Evolutionary conservation across 345 rosid species (phyloP), one percentile per base, ranked within the genome.

Genomic region (Litchi chinensis): DNA sequence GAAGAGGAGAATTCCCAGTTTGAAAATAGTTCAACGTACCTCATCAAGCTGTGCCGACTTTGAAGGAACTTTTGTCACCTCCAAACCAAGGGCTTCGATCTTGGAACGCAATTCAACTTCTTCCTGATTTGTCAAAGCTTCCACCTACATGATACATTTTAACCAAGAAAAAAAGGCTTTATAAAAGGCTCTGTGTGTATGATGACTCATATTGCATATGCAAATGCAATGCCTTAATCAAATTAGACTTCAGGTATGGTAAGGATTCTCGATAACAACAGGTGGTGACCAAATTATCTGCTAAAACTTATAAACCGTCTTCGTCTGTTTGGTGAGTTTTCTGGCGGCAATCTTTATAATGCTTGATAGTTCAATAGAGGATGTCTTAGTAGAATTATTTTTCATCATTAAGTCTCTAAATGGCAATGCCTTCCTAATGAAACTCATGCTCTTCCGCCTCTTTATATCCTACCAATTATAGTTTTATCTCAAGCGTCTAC

Each of bases 21-120:
- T 50, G 46, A 48, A 62, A 52, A 69, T 60, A 68, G 5, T 19
- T 48, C 72, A 5, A 19, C 32, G 12, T 44, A 90, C 98, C 88
- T 94, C 93, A 74, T 89, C 85, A 73, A 92, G 92, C 68, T 82
- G 78, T 0, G 85, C 62, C 2, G 95, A 88, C 52, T 85, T 84
- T 11, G 97, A 86, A 28, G 97, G 95, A 40, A 91, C 88, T 85
- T 92, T 92, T 16, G 91, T 90, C 28, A 94, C 91, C 85, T 92
- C 97, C 64, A 91, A 80, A 26, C 93, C 93, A 50, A 92, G 97
- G 48, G 97, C 91, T 87, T 94, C 94, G 8, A 94, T 94, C 82
- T 94, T 92, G n/a, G 93, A 89, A 21, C 97, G 95, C 76, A 92
- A 71, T 69, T 92, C 97, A 18, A 91, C 94, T 65, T 92, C 98